Percentiles rank a stretch among this genome's conserved stretches.
These are phyloP conservation scores for Ogataea glucozyma DNA, from an alignment of 805 yeast species.

Conservation along the genomic window DNA sequence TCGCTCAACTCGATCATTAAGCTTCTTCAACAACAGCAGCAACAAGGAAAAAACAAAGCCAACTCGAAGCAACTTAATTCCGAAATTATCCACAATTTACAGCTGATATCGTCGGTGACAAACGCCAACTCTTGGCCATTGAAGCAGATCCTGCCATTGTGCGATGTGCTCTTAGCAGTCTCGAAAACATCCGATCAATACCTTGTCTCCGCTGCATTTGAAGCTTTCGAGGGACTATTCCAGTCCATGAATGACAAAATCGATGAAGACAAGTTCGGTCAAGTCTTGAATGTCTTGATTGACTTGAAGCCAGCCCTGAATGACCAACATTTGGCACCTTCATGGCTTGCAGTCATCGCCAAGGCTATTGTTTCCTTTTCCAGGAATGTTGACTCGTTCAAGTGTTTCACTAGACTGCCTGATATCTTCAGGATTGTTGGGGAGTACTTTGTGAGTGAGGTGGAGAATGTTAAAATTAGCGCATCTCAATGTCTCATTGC, in stretches of 20 bases:
- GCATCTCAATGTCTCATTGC: constrained; percentile 89
- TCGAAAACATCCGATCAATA: constrained; percentile 84
- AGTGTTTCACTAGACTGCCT: constrained; percentile 59
- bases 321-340: constrained; percentile 84
- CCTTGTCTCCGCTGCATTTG: constrained; percentile 78
- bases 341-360: constrained; percentile 94
- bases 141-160: constrained; percentile 63
- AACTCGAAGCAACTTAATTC: constrained; percentile 50
- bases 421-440: constrained; percentile 55
- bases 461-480: constrained; percentile 61
- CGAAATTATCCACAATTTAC: constrained; percentile 71
- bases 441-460: constrained; percentile 68
- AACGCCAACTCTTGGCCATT: constrained; percentile 83
- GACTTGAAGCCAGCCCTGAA: constrained; percentile 78
- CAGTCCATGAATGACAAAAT: constrained; percentile 53
- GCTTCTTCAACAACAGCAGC: constrained; percentile 41
- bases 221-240: constrained; percentile 80
- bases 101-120: constrained; percentile 70
- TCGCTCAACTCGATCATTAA: constrained; percentile 57
- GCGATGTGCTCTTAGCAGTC: constrained; percentile 73
- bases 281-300: constrained; percentile 68
- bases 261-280: constrained; percentile 62
- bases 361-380: constrained; percentile 67
- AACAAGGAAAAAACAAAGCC: constrained; percentile 35
- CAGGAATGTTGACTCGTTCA: constrained; percentile 44